Conservation (phyloP, 2,329 filamentous ascomycete species). For the Epichloe scottii region DNA sequence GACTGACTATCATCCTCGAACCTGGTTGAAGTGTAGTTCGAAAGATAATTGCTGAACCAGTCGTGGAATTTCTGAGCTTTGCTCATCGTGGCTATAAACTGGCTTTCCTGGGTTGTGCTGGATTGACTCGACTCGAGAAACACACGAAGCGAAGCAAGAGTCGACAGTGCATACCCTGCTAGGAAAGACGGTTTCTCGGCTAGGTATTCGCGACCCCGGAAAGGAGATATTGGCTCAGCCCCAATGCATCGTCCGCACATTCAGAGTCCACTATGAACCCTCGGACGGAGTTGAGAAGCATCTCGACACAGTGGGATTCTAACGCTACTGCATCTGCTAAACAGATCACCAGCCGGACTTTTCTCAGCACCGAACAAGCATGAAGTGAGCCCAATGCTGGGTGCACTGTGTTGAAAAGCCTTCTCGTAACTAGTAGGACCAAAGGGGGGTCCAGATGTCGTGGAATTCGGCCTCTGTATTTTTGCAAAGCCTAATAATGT, state of each 20-base stretch:
- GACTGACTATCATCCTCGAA: slow-evolving; percentile 37
- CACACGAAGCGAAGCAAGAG: slow-evolving; percentile 62
- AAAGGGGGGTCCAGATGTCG: slow-evolving; percentile 66
- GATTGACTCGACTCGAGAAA: slow-evolving; percentile 65
- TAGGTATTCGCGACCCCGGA: slow-evolving; percentile 55
- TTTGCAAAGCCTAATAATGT: slow-evolving; percentile 67
- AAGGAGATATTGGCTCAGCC: slow-evolving; percentile 75
- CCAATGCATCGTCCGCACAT: slow-evolving; percentile 83
- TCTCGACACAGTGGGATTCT: slow-evolving; percentile 73
- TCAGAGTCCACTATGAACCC: slow-evolving; percentile 71
- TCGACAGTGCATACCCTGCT: slow-evolving; percentile 67
- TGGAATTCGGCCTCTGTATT: slow-evolving; percentile 52
- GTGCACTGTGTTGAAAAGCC: slow-evolving; percentile 69
- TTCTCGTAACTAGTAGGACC: slow-evolving; percentile 62
- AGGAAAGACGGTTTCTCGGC: slow-evolving; percentile 58
- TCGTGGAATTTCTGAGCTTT: slow-evolving; percentile 64
- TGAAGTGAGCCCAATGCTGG: slow-evolving; percentile 76
- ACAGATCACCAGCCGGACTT: slow-evolving; percentile 68
- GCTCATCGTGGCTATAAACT: slow-evolving; percentile 63
- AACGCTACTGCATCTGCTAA: slow-evolving; percentile 63
- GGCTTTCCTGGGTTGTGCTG: slow-evolving; percentile 73
- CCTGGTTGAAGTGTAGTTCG: slow-evolving; percentile 42
- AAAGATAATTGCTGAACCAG: slow-evolving; percentile 65
- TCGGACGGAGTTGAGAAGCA: slow-evolving; percentile 71
- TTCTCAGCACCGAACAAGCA: slow-evolving; percentile 74